Base-by-base conservation (phyloP, 2,329 filamentous ascomycete species). In the Leptographium galeiforme region DNA sequence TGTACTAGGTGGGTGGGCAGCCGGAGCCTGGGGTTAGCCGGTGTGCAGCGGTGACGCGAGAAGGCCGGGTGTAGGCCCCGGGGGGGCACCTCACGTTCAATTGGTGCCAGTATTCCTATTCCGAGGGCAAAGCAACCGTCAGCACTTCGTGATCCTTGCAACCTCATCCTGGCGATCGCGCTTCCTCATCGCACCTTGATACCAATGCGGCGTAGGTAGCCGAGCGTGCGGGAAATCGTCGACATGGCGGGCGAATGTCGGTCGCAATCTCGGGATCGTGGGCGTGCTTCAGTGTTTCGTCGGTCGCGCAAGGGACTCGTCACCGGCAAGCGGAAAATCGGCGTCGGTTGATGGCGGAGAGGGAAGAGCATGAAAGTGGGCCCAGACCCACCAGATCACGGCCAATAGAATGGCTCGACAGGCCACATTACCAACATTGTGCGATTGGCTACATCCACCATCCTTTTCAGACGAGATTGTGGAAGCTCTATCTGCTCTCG, bases 21-120 rank as follows among this genome's bases (percentile, higher is more conserved):
- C 10, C 7, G 19, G 19, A 8, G 48, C 36, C 38, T 41, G 30
- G 47, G 10, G 39, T 50, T 32, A 51, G 49, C 44, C n/a, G n/a
- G 36, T 16, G 13, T 32, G 16, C 3, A 14, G 36, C 4, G 6
- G 19, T 8, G 59, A 64, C n/a, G 34, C 8, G 47, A 49, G 34
- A 12, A 33, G 36, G 34, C 8, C 30, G 33, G n/a, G 45, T 1
- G 4, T 12, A 12, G 36, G n/a, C n/a, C n/a, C 11, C 48, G 19
- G 18, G 10, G 19, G 33, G 45, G 45, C 8, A 4, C 16, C 45
- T 11, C 87, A 94, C 87, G 73, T 91, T 83, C 79, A 97, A 79
- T 77, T 97, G 93, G 72, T 87, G 85, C 72, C 82, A 85, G 77
- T 85, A 93, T 70, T 95, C 86, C 89, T 95, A 66, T 62, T 30